Conservation (phyloP, 208 protist species). For the Leishmania amazonensis region DNA sequence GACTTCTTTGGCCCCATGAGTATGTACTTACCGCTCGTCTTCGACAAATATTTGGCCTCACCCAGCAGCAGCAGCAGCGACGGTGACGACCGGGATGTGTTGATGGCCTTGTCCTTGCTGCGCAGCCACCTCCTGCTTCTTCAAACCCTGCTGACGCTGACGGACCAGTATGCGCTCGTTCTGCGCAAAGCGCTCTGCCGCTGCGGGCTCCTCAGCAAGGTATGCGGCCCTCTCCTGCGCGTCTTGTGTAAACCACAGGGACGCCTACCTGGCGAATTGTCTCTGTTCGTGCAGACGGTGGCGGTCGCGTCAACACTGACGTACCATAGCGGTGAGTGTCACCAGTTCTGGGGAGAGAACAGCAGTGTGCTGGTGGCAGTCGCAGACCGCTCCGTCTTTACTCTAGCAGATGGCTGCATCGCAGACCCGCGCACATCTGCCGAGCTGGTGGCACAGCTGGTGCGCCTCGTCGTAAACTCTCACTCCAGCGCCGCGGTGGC, state of each 20-base stretch:
- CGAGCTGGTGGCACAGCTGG: conserved; percentile 38
- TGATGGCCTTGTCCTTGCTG: not conserved
- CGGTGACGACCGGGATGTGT: not conserved
- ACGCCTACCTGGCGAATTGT: not conserved
- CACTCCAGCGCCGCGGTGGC: conserved; percentile 3
- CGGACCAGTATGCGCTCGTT: conserved; percentile 11
- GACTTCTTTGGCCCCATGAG: conserved; percentile 17
- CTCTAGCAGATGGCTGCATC: not conserved
- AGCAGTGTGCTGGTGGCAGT: conserved; percentile 2
- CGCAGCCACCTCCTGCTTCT: conserved; percentile 20
- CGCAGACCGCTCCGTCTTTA: not conserved
- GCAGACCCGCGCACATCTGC: conserved; percentile 3
- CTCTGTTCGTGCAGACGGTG: conserved; percentile 16
- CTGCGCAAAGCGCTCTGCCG: conserved; percentile 16
- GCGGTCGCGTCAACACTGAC: conserved; percentile 19
- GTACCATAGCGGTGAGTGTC: conserved; percentile 12
- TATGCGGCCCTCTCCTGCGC: conserved; percentile 14
- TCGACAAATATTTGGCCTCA: not conserved
- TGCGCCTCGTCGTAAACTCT: conserved; percentile 45
- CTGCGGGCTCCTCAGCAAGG: conserved; percentile 1
- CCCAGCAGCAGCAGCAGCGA: not conserved
- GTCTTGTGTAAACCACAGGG: not conserved
- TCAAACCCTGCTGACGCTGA: conserved; percentile 21
- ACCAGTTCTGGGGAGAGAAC: conserved; percentile 12
- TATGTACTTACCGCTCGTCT: conserved; percentile 7